phyloP scores from a whole-genome alignment of 2,329 filamentous ascomycete genomes.

The Penicillium sp. region DNA sequence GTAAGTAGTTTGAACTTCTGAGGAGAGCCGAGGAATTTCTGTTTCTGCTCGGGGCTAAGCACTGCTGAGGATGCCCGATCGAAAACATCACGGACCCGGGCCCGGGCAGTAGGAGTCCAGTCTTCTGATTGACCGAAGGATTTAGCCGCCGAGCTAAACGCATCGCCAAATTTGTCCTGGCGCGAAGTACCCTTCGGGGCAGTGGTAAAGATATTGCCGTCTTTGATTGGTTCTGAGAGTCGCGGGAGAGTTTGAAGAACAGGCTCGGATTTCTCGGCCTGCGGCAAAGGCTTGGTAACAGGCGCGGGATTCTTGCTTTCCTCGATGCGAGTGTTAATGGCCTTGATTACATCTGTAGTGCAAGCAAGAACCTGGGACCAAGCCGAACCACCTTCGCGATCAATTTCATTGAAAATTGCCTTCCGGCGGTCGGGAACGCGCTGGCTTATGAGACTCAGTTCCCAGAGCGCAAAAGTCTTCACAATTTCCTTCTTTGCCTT shows the following conservation, averaged over 20 bases:
- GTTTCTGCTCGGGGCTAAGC: slow-evolving; percentile 35
- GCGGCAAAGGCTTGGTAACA: slow-evolving; percentile 21
- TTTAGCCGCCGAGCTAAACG: slow-evolving; percentile 39
- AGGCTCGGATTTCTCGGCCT: slow-evolving; percentile 39
- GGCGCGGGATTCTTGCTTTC: slow-evolving; percentile 46
- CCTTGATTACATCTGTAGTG: slow-evolving; percentile 61
- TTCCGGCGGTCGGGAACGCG: slow-evolving; percentile 66
- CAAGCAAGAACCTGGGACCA: slow-evolving; percentile 69
- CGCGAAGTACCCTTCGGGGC: slow-evolving; percentile 31
- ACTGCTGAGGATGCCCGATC: slow-evolving; percentile 34
- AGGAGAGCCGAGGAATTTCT: slow-evolving; percentile 30
- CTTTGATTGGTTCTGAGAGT: slow-evolving; percentile 42
- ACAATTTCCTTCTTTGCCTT: slow-evolving; percentile 73
- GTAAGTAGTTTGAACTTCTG: slow-evolving; percentile 35
- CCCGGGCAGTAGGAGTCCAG: slow-evolving; percentile 37
- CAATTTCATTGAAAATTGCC: slow-evolving; percentile 77
- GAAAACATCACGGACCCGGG: slow-evolving; percentile 32
- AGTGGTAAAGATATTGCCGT: slow-evolving; percentile 42
- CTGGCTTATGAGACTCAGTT: slow-evolving; percentile 69
- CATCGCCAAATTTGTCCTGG: slow-evolving; percentile 32
- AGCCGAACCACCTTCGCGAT: slow-evolving; percentile 66
- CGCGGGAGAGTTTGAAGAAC: slow-evolving; percentile 43
- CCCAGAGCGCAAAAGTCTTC: slow-evolving; percentile 82
- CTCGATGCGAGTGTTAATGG: slow-evolving; percentile 60
- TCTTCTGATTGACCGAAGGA: slow-evolving; percentile 39